Base-by-base conservation (phyloP, 306 rosid genomes). In the Coriaria nepalensis region DNA sequence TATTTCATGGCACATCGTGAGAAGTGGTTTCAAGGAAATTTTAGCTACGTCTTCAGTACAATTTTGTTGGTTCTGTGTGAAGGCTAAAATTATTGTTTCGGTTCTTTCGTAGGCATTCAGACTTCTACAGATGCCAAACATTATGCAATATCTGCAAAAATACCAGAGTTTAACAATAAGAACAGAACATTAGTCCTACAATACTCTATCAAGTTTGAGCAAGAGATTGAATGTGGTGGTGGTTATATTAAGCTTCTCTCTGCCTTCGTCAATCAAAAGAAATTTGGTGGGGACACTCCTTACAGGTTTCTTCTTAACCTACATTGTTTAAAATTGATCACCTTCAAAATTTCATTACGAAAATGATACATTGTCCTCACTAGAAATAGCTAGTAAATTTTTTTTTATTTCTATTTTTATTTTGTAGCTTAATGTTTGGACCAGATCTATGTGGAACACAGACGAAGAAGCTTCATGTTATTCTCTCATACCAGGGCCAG, bases 181-280 rank as follows among this genome's bases (percentile, higher is more conserved):
- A 73, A 90, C 63, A 70, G 73, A 66, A 90, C 97, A 5, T 66
- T 84, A 57, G 93, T 90, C 56, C 55, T 90, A 39, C 97, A 90
- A 70, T 90, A 90, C 62, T 90, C 97, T 13, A 64, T 90, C 48
- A 81, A 68, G 41, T 74, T 90, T 65, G 97, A 90, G 62, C 97
- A 90, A 76, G 97, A 84, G 48, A 84, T 90, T 63, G 97, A 90
- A 70, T 84, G 97, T 9, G 97, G 95, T 7, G 97, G 97, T 7
- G 97, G 95, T 49, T 88, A 88, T 68, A 70, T 88, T 50, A 88
- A 88, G 73, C 95, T 90, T 60, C 78, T 69, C 40, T 84, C 97
- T 60, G 97, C 86, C 47, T 88, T 73, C 77, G 97, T 90, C 60
- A 90, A 84, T 74, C 97, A 90, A 58, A 90, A 81, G 77, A 90